Base-by-base conservation (phyloP, 306 rosid genomes). In the Inga laurina region DNA sequence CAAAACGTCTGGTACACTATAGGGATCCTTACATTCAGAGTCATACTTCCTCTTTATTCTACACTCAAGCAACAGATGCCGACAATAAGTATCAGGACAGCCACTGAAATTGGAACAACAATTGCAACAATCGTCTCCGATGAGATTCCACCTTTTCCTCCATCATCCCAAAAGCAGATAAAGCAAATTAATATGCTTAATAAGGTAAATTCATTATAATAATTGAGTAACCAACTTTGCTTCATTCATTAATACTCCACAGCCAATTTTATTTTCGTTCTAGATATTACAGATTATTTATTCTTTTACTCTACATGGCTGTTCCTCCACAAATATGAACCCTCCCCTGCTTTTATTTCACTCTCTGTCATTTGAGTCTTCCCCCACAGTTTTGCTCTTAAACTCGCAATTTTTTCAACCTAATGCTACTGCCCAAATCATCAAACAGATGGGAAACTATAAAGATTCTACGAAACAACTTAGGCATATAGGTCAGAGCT, bases 101-200 rank as follows among this genome's bases (percentile, higher is more conserved):
- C 80, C 65, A 76, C 85, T 11, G 59, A 21, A 62, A 86, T 65
- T 52, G 89, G 89, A 7, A 88, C 83, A 54, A 79, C 81, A 81
- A 88, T 78, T 13, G 89, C 86, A 43, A 88, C 73, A 78, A 83
- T 75, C 34, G 77, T 43, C 54, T 81, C 78, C 1, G 74, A 43
- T 34, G 85, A 77, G 48, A 82, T 74, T 15, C 76, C 70, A 30
- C 79, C 39, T 41, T 79, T 68, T 22, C 76, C 69, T 22, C 13
- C 82, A 67, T 51, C 51, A 51, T 32, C 37, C 43, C 30, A 79
- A 39, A 79, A 32, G 8, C 43, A 22, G 30, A 27, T 4, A 24
- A 24, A 62, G 3, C 16, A 24, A 21, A 32, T 66, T 27, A 27
- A 27, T 27, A 66, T 66, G 13, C 15, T 32, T 66, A 5, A 30